Percentiles rank a stretch among this genome's conserved stretches.
phyloP scores from a whole-genome alignment of 495 filamentous ascomycete genomes.

The Pseudomonodictys pantanalensis region DNA sequence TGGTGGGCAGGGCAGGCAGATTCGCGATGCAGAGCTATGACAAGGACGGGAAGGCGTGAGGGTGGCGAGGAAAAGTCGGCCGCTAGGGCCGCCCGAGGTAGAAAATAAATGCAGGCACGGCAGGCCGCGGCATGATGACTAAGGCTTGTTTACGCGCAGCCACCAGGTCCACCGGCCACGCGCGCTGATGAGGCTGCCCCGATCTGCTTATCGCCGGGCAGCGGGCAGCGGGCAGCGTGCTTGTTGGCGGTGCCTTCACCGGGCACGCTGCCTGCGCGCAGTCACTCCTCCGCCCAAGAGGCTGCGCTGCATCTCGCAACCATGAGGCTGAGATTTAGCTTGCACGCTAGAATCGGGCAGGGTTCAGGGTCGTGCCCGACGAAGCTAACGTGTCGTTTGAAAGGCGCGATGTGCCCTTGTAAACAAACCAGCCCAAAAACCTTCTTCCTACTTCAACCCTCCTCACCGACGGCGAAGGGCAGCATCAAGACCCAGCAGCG shows the following conservation, averaged over 20 bases:
- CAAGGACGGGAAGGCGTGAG: slow-evolving; percentile 30
- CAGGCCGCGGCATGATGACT: background rate
- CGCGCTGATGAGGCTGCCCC: too few species aligned
- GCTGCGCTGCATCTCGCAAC: background rate
- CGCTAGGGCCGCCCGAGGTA: slow-evolving; percentile 3
- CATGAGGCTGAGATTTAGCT: slow-evolving; percentile 17
- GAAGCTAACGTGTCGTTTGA: too few species aligned
- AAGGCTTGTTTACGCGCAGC: background rate
- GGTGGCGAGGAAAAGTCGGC: background rate
- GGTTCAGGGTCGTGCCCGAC: too few species aligned
- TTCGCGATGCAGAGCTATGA: slow-evolving; percentile 29
- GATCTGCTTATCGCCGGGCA: too few species aligned
- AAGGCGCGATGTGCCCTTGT: too few species aligned
- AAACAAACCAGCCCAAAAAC: too few species aligned
- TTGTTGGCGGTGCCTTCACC: too few species aligned
- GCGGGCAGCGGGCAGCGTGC: too few species aligned
- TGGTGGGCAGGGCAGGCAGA: background rate
- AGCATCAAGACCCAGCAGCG: too few species aligned
- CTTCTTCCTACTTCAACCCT: too few species aligned
- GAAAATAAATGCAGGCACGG: background rate
- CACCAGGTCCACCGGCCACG: too few species aligned
- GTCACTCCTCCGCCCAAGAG: background rate
- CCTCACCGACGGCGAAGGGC: too few species aligned
- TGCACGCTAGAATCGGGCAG: slow-evolving; percentile 14
- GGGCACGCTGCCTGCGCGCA: background rate